Percentiles rank a stretch among this genome's conserved stretches.
Conservation (phyloP, 345 rosid genomes). For the Arabidopsis arenosa region DNA sequence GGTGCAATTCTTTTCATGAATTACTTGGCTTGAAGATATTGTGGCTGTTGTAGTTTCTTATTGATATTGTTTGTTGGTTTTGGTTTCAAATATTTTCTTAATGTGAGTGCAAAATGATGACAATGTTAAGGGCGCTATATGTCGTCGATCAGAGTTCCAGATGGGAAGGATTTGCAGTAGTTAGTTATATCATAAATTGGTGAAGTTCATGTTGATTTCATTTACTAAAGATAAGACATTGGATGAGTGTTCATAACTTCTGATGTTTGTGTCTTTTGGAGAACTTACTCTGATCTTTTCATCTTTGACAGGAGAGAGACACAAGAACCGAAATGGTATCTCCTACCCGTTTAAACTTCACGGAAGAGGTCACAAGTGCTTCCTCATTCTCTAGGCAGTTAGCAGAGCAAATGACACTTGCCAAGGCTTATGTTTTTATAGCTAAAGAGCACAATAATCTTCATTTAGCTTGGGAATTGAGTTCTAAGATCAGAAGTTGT, state of each 20-base stretch:
- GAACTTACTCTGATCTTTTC: conserved; percentile 34
- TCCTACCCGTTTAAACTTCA: conserved; percentile 59
- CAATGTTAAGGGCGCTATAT: conserved; percentile 23
- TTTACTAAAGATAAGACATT: background rate
- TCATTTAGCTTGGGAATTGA: conserved; percentile 93
- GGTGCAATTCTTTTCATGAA: background rate
- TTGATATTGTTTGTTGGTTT: background rate
- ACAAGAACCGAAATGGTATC: conserved; percentile 50
- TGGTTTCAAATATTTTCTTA: background rate
- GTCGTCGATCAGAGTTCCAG: background rate
- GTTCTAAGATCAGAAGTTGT: conserved; percentile 79
- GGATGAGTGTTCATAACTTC: conserved; percentile 11
- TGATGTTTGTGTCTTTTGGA: conserved; percentile 25
- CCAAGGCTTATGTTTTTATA: conserved; percentile 91
- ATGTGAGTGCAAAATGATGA: background rate
- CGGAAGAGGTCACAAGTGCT: conserved; percentile 75
- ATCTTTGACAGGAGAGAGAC: conserved; percentile 62
- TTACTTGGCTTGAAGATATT: background rate
- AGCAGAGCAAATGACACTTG: conserved; percentile 92
- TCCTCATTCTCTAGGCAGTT: conserved; percentile 83
- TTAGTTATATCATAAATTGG: background rate
- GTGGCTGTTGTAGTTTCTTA: background rate
- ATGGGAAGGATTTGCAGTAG: background rate
- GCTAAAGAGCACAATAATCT: conserved; percentile 96
- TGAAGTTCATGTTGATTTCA: conserved; percentile 5